Conservation (phyloP, 2,329 filamentous ascomycete species). For the Pestalotiopsis sp. region DNA sequence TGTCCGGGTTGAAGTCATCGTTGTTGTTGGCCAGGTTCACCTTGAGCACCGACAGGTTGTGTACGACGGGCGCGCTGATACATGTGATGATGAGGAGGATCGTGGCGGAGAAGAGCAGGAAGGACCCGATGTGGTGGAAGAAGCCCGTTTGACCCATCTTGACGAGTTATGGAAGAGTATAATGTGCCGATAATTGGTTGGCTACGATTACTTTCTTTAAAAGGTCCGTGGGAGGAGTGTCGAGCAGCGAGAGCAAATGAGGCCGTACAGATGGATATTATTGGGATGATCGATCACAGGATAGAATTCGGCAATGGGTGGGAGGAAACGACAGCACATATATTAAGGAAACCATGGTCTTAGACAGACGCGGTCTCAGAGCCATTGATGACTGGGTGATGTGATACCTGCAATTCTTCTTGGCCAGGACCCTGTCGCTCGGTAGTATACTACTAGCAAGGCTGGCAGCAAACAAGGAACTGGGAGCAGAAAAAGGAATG, state of each 20-base stretch:
- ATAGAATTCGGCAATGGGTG: background rate
- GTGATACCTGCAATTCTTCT: slow-evolving; percentile 5
- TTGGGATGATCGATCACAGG: background rate
- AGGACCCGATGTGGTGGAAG: slow-evolving; percentile 45
- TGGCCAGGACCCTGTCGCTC: slow-evolving; percentile 8
- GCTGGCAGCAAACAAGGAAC: slow-evolving; percentile 7
- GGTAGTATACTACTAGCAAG: background rate
- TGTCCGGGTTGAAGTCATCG: slow-evolving; percentile 22
- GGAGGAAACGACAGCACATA: slow-evolving; percentile 1
- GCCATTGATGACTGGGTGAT: background rate
- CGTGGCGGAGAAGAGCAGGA: slow-evolving; percentile 45
- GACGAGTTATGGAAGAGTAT: slow-evolving; percentile 6
- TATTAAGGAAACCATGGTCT: slow-evolving; percentile 4
- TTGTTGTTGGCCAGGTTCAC: slow-evolving; percentile 36
- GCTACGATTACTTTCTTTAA: background rate
- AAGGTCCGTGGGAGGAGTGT: background rate
- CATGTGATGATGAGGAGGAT: slow-evolving; percentile 49
- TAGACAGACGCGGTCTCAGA: slow-evolving; percentile 1
- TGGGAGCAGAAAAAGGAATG: slow-evolving; percentile 7
- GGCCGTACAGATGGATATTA: background rate
- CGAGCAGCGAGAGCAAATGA: background rate
- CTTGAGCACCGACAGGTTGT: slow-evolving; percentile 42
- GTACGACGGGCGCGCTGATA: slow-evolving; percentile 49
- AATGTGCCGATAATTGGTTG: background rate
- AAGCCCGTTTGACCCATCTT: slow-evolving; percentile 34